These are phyloP conservation scores for Chlorella variabilis DNA, from an alignment of 163 green algal species.

Conservation along the genomic window DNA sequence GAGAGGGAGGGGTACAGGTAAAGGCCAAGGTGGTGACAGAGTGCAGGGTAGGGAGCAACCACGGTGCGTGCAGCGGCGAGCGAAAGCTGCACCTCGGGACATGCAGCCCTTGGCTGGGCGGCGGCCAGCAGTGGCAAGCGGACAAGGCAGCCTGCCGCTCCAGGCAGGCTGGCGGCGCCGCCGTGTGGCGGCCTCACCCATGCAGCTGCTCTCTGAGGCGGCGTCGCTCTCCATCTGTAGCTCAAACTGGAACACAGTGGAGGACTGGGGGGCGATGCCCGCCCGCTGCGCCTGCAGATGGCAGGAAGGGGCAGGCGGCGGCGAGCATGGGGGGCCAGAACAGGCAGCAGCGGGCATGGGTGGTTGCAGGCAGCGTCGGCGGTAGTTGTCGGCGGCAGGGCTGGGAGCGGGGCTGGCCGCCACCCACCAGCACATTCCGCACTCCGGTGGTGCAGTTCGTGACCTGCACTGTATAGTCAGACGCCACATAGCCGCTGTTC, in stretches of 20 bases:
- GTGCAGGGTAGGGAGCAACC: not conserved
- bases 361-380: too few species aligned
- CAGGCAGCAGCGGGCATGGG: too few species aligned
- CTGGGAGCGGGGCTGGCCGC: too few species aligned
- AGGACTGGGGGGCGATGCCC: slow-evolving; percentile 16
- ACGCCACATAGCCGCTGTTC: slow-evolving; percentile 73
- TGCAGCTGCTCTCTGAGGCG: slow-evolving; percentile 59
- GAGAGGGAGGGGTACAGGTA: not conserved
- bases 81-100: too few species aligned
- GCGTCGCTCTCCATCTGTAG: slow-evolving; percentile 56
- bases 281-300: slow-evolving; percentile 36
- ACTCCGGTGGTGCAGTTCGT: slow-evolving; percentile 28
- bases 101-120: too few species aligned
- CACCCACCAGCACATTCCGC: slow-evolving; percentile 6
- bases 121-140: too few species aligned
- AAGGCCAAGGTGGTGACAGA: slow-evolving; percentile 25
- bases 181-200: too few species aligned
- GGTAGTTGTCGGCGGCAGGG: too few species aligned
- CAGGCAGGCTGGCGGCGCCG: too few species aligned
- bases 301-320: not conserved
- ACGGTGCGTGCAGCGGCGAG: too few species aligned
- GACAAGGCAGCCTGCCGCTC: too few species aligned
- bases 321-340: too few species aligned
- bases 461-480: slow-evolving; percentile 64
- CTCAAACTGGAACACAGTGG: slow-evolving; percentile 34